A percentile compares a stretch with the other conserved stretches of the same genome.
Conservation (phyloP, 805 yeast genomes). For the Metschnikowia sp. region DNA sequence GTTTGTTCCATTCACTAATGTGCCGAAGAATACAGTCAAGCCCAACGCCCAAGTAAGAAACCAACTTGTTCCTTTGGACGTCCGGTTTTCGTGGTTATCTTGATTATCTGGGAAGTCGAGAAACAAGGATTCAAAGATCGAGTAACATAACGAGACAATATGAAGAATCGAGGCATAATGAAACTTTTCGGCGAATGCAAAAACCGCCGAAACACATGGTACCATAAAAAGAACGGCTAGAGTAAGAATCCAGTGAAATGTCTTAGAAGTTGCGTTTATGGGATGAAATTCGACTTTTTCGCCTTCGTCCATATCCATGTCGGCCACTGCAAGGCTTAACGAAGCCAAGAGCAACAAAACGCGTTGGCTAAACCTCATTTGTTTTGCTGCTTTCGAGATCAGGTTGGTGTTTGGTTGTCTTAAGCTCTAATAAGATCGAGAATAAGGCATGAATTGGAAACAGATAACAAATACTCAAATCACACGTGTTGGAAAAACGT, state of each 20-base stretch:
- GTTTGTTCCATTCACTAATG: constrained; percentile 52
- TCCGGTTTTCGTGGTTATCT: constrained; percentile 62
- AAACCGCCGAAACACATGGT: constrained; percentile 55
- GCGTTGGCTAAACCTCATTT: background rate
- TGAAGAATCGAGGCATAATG: constrained; percentile 23
- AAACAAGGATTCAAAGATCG: constrained; percentile 53
- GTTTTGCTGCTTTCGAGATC: background rate
- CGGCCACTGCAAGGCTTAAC: constrained; percentile 2
- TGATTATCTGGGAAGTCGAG: constrained; percentile 59
- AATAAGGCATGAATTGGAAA: too few relatives aligned
- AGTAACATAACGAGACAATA: constrained; percentile 31
- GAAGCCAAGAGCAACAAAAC: background rate
- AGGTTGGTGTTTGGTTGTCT: background rate
- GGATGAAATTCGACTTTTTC: constrained; percentile 39
- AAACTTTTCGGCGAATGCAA: constrained; percentile 52
- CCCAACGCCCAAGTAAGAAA: constrained; percentile 48
- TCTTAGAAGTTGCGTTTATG: constrained; percentile 47
- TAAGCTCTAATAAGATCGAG: too few relatives aligned
- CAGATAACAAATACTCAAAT: too few relatives aligned
- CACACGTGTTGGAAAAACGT: too few relatives aligned
- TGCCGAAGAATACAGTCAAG: constrained; percentile 51
- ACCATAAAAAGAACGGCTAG: constrained; percentile 44
- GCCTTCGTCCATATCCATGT: constrained; percentile 28
- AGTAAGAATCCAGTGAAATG: constrained; percentile 64
- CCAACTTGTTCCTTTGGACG: constrained; percentile 70